Conservation (phyloP, 768 basidiomycete genomes). For the Punctularia strigosozonata region DNA sequence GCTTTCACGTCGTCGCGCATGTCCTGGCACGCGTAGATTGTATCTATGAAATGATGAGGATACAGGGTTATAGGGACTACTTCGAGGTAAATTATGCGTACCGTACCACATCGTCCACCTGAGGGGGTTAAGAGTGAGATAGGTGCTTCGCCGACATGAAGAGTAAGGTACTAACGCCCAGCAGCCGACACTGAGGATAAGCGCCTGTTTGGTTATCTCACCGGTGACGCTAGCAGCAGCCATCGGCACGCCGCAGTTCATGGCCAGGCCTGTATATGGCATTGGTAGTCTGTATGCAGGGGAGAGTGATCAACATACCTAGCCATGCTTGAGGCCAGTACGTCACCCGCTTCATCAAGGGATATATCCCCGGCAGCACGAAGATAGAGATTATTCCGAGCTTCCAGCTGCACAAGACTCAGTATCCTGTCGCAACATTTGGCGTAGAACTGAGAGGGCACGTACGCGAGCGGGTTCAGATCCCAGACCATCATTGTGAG, state of each 20-base stretch:
- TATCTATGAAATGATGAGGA: slow-evolving; percentile 22
- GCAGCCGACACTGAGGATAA: slow-evolving; percentile 10
- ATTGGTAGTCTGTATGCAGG: not conserved
- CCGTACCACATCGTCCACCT: slow-evolving; percentile 36
- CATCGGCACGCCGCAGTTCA: slow-evolving; percentile 40
- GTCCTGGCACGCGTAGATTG: slow-evolving; percentile 73
- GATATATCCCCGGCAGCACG: slow-evolving; percentile 26
- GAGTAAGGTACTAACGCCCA: slow-evolving; percentile 10
- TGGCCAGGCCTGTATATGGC: slow-evolving; percentile 19
- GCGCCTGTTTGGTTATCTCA: slow-evolving; percentile 13
- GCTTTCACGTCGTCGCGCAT: slow-evolving; percentile 60
- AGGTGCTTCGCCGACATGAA: not conserved
- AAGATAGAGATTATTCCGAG: not conserved
- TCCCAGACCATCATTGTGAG: not conserved
- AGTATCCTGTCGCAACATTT: slow-evolving; percentile 1
- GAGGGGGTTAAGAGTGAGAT: slow-evolving; percentile 18
- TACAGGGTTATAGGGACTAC: not conserved
- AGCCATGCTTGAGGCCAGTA: slow-evolving; percentile 58
- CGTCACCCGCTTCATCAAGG: slow-evolving; percentile 43
- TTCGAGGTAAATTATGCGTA: not conserved
- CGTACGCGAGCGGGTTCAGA: slow-evolving; percentile 1
- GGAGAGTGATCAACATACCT: slow-evolving; percentile 16
- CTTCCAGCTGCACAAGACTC: not conserved
- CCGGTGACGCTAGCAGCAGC: slow-evolving; percentile 35
- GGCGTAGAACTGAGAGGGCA: not conserved